These are phyloP conservation scores for Mycosphaerelloides madeirae DNA, from an alignment of 2,329 filamentous ascomycete genomes.

Conservation along the genomic window DNA sequence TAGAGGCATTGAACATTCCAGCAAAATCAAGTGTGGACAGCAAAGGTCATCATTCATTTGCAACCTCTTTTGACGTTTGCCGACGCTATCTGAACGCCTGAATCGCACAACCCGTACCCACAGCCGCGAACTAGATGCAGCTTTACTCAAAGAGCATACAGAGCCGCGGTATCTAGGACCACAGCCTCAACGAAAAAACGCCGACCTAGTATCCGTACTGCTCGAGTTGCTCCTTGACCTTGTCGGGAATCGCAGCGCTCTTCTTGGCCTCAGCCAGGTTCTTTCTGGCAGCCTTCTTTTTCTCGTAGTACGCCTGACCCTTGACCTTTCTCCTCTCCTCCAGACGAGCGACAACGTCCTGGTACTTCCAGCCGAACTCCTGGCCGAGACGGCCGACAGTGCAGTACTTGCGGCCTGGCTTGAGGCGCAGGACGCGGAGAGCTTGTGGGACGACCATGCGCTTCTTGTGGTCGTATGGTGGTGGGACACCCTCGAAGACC, in stretches of 20 bases:
- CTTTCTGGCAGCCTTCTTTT: slow-evolving; percentile 94
- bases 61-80: slow-evolving; percentile 12
- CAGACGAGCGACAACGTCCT: slow-evolving; percentile 95
- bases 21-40: no score
- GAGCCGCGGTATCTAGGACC: background rate
- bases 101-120: slow-evolving; percentile 12
- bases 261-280: slow-evolving; percentile 91
- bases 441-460: slow-evolving; percentile 98
- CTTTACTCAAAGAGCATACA: slow-evolving; percentile 14
- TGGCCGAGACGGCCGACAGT: slow-evolving; percentile 95
- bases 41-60: slow-evolving; percentile 10
- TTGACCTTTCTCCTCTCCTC: slow-evolving; percentile 99
- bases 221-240: slow-evolving; percentile 84
- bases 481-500: slow-evolving; percentile 98
- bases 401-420: slow-evolving; percentile 99
- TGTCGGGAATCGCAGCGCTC: slow-evolving; percentile 78
- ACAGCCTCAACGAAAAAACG: slow-evolving; percentile 7
- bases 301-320: slow-evolving; percentile 98
- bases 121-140: slow-evolving; percentile 10
- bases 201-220: slow-evolving; percentile 77
- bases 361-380: slow-evolving; percentile 99
- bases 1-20: no score
- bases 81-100: slow-evolving; percentile 17
- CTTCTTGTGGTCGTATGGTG: slow-evolving; percentile 99
- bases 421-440: slow-evolving; percentile 89